Conservation (phyloP, 1,139 yeast species). For the Lodderomyces margitis region DNA sequence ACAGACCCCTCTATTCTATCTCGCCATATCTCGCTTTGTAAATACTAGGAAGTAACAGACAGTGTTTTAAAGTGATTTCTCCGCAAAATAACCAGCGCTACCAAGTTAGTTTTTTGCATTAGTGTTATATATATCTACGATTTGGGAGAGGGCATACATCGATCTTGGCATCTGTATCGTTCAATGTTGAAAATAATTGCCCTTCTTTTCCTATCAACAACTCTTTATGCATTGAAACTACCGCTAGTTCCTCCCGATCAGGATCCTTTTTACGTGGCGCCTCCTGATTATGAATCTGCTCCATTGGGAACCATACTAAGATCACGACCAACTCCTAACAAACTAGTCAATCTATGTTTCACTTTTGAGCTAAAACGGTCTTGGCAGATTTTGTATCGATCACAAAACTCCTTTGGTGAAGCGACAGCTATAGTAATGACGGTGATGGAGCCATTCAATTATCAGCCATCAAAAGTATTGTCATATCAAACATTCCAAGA, state of each 20-base stretch:
- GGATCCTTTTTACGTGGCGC: conserved; percentile 30
- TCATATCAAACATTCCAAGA: conserved; percentile 20
- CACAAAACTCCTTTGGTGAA: conserved; percentile 29
- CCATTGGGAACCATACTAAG: conserved; percentile 27
- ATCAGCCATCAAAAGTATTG: conserved; percentile 22
- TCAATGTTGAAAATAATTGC: not conserved
- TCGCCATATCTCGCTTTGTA: not conserved
- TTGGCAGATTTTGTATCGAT: conserved; percentile 34
- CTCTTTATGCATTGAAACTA: not conserved
- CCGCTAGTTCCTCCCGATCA: conserved; percentile 10
- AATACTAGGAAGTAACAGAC: too few species aligned
- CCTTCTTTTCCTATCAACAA: not conserved
- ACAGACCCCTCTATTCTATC: too few species aligned
- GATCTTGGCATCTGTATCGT: too few species aligned
- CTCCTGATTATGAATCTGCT: conserved; percentile 23
- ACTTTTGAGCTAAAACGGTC: conserved; percentile 18
- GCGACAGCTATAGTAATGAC: conserved; percentile 33
- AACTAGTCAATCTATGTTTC: conserved; percentile 17
- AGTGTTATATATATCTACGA: not conserved
- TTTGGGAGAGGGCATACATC: too few species aligned
- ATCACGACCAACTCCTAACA: conserved; percentile 23
- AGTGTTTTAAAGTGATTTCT: too few species aligned
- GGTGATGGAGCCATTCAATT: conserved; percentile 29
- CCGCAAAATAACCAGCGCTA: conserved; percentile 1
- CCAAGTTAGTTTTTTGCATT: not conserved